Percentiles rank a stretch among this genome's conserved stretches.
These are phyloP conservation scores for Sugiyamaella japonica DNA, from an alignment of 1,139 yeast species.

Conservation along the genomic window DNA sequence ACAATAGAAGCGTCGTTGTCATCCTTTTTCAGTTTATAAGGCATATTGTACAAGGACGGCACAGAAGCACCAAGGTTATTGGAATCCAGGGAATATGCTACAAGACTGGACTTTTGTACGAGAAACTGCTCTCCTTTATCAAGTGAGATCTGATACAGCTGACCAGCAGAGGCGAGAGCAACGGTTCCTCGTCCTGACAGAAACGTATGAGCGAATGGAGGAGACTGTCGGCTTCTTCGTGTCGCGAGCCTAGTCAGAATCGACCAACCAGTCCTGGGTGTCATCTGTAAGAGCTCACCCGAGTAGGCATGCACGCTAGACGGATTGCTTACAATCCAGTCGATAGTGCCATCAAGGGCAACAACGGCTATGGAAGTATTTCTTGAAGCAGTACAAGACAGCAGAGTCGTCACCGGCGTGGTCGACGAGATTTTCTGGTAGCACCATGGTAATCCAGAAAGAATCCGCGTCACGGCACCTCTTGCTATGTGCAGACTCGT, in stretches of 20 bases:
- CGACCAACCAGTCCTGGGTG: constrained; percentile 31
- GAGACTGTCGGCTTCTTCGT: constrained; percentile 22
- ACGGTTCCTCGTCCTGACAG: constrained; percentile 43
- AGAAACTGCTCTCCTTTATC: constrained; percentile 39
- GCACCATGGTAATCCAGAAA: constrained; percentile 24
- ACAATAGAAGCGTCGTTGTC: neutral
- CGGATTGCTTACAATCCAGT: constrained; percentile 37
- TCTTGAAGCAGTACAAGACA: constrained; percentile 19
- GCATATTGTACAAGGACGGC: constrained; percentile 13
- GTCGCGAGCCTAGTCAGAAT: neutral
- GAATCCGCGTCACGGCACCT: constrained; percentile 21
- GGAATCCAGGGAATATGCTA: constrained; percentile 41
- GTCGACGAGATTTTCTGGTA: constrained; percentile 26
- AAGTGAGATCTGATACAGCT: constrained; percentile 38
- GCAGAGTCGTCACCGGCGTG: constrained; percentile 25
- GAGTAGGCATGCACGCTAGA: constrained; percentile 34
- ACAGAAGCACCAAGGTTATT: constrained; percentile 23
- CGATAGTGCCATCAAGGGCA: constrained; percentile 43
- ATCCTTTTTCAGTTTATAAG: constrained; percentile 9
- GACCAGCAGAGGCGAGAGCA: constrained; percentile 40
- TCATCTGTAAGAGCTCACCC: constrained; percentile 34
- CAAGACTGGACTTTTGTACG: constrained; percentile 36
- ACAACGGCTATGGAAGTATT: constrained; percentile 36
- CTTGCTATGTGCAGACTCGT: constrained; percentile 24
- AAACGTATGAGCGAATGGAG: constrained; percentile 34